Percentiles rank a stretch among this genome's conserved stretches.
These are phyloP conservation scores for Vicia villosa DNA, from an alignment of 306 rosid genomes.

Conservation along the genomic window DNA sequence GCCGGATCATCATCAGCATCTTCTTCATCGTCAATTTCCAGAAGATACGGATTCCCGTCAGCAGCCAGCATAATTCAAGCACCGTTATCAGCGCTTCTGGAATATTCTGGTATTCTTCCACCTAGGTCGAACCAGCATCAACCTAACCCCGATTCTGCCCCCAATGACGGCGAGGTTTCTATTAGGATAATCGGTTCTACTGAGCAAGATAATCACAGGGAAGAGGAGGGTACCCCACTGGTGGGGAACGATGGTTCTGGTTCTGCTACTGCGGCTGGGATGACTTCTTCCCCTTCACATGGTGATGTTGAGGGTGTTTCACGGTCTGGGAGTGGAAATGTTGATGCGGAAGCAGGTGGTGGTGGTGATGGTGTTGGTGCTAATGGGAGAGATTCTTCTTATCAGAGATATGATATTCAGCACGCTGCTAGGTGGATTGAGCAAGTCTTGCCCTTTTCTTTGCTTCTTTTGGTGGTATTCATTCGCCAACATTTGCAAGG, in stretches of 20 bases:
- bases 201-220: conserved; percentile 63
- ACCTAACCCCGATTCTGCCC: conserved; percentile 32
- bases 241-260: conserved; percentile 52
- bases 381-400: conserved; percentile 87
- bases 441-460: conserved; percentile 87
- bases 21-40: conserved; percentile 39
- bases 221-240: conserved; percentile 37
- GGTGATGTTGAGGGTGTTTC: conserved; percentile 59
- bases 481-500: conserved; percentile 99
- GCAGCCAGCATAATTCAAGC: conserved; percentile 74
- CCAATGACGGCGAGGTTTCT: conserved; percentile 78
- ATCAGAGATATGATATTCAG: conserved; percentile 95
- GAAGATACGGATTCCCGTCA: conserved; percentile 59
- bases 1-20: conserved; percentile 25
- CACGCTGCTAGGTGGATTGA: conserved; percentile 99
- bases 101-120: conserved; percentile 72
- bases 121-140: conserved; percentile 59
- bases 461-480: conserved; percentile 95
- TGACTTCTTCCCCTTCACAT: conserved; percentile 38
- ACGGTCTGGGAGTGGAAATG: conserved; percentile 42
- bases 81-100: conserved; percentile 73
- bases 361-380: conserved; percentile 51
- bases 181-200: conserved; percentile 79
- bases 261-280: background rate
- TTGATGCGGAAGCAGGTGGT: conserved; percentile 51